Evolutionary conservation across 2,329 filamentous ascomycete species (phyloP), one percentile per base, ranked within the genome.

Genomic region (Metarhizium brunneum): DNA sequence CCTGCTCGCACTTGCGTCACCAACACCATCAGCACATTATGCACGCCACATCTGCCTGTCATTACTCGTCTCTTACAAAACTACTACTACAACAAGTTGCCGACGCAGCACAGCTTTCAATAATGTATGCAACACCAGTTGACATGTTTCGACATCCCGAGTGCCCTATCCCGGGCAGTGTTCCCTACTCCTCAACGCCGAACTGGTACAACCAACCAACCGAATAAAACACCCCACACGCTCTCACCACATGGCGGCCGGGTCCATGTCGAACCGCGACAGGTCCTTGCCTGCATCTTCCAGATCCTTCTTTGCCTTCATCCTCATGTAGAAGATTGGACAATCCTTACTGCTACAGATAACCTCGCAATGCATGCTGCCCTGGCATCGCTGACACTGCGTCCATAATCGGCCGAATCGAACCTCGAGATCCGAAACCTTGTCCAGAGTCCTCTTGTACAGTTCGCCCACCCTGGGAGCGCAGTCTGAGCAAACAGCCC

Each of bases 251-350:
- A 79, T 76, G 32, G 89, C 82, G 56, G 87, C 86, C 64, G 84
- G 82, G 71, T 96, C 92, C 60, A 85, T 82, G 73, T 99, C 94
- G 72, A 99, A 99, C 64, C 94, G 79, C 63, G 82, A 82, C 65
- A 99, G 72, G 71, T 99, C 94, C 74, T 90, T 95, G 56, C 92
- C 90, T 2, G 86, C 87, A 74, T 99, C 94, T 71, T 97, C 92
- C 43, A 97, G 85, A 69, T 99, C 94, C 78, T 99, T 99, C 81
- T 96, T 95, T 36, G 92, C 92, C 80, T 99, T 99, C 94, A 99
- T 99, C 4, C 94, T 85, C 94, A 99, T 99, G 71, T 99, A 99
- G 72, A 99, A 99, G 66, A 99, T 99, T 1, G 94, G 94, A 68
- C 94, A 99, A 76, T 99, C 94, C 70, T 91, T 88, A 69, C 87